These are phyloP conservation scores for Fusarium nurragi DNA, from an alignment of 2,329 filamentous ascomycete genomes.

Conservation along the genomic window DNA sequence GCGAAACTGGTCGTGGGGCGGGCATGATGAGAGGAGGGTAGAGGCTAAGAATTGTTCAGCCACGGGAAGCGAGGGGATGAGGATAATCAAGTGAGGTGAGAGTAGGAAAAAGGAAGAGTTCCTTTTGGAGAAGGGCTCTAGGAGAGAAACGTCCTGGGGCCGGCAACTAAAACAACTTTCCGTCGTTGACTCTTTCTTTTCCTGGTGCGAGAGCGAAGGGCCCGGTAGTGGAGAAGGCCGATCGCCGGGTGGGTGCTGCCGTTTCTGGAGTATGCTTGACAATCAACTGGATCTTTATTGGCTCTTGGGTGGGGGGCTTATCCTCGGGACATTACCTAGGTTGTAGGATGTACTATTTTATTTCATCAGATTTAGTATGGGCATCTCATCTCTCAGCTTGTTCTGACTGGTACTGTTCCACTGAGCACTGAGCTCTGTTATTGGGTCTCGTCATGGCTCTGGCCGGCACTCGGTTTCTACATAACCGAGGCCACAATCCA, in stretches of 20 bases:
- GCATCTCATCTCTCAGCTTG: not conserved
- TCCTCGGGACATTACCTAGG: conserved; percentile 10
- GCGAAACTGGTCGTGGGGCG: conserved; percentile 51
- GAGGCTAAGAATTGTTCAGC: conserved; percentile 41
- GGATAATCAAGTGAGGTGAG: not conserved
- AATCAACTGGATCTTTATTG: conserved; percentile 42
- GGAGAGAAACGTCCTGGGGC: conserved; percentile 15
- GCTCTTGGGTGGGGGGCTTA: conserved; percentile 23
- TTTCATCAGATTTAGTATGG: not conserved
- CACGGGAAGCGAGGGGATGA: conserved; percentile 5
- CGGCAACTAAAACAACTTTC: conserved; percentile 34
- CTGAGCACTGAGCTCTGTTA: not conserved
- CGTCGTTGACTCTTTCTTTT: conserved; percentile 19
- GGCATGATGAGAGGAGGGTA: conserved; percentile 44
- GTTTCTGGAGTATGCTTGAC: conserved; percentile 28
- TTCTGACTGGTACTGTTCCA: not conserved
- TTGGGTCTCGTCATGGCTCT: not conserved
- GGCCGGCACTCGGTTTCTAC: conserved; percentile 37
- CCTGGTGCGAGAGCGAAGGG: conserved; percentile 18
- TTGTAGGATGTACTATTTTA: not conserved
- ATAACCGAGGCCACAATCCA: conserved; percentile 39
- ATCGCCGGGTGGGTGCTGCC: conserved; percentile 18
- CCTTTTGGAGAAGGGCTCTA: conserved; percentile 13
- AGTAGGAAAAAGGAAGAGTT: not conserved
- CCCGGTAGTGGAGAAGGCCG: conserved; percentile 22